Base-by-base conservation (phyloP, 352 stramenopile genomes). In the Globisporangium camurandrum region DNA sequence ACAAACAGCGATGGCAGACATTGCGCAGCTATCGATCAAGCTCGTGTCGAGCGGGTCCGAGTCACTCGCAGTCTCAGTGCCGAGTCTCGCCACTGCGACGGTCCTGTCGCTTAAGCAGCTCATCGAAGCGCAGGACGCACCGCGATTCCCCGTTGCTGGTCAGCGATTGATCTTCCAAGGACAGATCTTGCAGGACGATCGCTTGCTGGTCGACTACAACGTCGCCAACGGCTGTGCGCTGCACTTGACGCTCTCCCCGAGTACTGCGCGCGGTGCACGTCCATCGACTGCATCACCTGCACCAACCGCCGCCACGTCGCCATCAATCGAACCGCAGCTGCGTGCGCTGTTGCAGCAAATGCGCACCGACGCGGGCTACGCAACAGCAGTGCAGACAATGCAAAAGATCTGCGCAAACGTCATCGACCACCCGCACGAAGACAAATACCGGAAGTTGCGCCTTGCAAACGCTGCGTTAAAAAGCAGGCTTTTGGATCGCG, bases 141-240 rank as follows among this genome's bases (percentile, higher is more conserved):
- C 46, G 42, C 76, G 71, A 20, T 93, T 85, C 54, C 76, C 78
- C 2, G 65, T 81, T 12, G 62, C 66, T 20, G 74, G 76, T 17
- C 82, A 93, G 66, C 82, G 82, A 10, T 64, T 93, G 34, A 93
- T 93, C 51, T 93, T 93, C 61, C 79, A 93, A 56, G 82, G 82
- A 17, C 79, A 89, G 54, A 88, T 93, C 62, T 58, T 93, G 24
- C 73, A 91, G 59, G 64, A 93, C 60, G 75, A 69, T 42, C 81
- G 84, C 45, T 43, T 62, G 10, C 55, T 93, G 51, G 56, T 56
- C 51, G 79, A 81, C 16, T 93, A 93, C 67, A 61, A 67, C 57
- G 69, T 93, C 50, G 46, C 44, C 2, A 51, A 62, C 1, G 83
- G 74, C 33, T 85, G 79, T 53, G 78, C 80, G 24, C 46, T 93